Base-by-base conservation (phyloP, 2,329 filamentous ascomycete species). In the Gyromitra esculenta region DNA sequence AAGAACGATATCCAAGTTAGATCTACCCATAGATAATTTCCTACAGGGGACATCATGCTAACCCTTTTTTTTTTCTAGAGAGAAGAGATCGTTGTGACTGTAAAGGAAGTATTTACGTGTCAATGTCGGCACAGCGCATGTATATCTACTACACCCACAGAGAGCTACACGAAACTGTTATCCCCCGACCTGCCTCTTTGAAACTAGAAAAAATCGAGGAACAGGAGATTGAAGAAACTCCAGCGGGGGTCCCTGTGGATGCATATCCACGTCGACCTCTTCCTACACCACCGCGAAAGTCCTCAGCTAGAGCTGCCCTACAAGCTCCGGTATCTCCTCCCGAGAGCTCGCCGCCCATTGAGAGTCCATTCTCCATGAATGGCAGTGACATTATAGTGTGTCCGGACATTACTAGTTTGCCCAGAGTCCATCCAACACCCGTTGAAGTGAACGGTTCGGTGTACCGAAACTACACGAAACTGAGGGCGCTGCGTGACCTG, bases 101-200 rank as follows among this genome's bases (percentile, higher is more conserved):
- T 41, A 57, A 64, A 31, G 69, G 69, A 39, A 73, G 69, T 41
- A 52, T 73, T 13, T 73, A 73, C 35, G 69, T 73, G 31, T 73
- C 69, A 21, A 73, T 73, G 41, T 73, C 69, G 31, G 54, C 69
- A n/a, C 60, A 73, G 7, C 62, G 69, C 5, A 65, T 73, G 43
- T 73, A 73, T 39, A 57, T 73, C 39, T 73, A 73, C 48, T 73
- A 73, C 18, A 73, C 69, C 13, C 60, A 73, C 25, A 18, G 69
- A 18, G 69, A 73, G 21, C 15, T 56, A 25, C 69, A 73, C 39
- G 48, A 35, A 3, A 41, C 60, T 11, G 5, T 52, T 4, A 21
- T 45, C 31, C 56, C 41, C 5, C 21, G 54, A 13, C 21, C 52
- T 0, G 11, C 2, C 5, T 35, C 25, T 9, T 7, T 21, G 13